A percentile compares a stretch with the other conserved stretches of the same genome.
phyloP scores from a whole-genome alignment of 2,329 filamentous ascomycete species.

The Colletotrichum neosansevieriae region DNA sequence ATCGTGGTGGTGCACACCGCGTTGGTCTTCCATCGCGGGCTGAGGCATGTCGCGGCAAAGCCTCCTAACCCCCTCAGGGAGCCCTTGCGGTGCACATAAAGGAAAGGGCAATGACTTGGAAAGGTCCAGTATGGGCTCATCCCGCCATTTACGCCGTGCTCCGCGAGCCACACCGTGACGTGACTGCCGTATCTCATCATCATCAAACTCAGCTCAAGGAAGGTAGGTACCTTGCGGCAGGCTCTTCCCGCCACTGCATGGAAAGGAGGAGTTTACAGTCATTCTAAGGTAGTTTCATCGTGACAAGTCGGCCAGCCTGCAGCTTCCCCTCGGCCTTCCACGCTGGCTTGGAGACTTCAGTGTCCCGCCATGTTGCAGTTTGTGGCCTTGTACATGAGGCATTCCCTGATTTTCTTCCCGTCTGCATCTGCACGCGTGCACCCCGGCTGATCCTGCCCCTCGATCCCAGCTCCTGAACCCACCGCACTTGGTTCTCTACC shows the following conservation, averaged over 20 bases:
- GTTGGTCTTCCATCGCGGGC: too few species aligned
- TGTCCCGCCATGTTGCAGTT: conserved; percentile 3
- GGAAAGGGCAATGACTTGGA: not conserved
- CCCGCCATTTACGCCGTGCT: not conserved
- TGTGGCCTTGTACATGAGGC: conserved; percentile 32
- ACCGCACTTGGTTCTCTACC: conserved; percentile 23
- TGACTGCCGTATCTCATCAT: not conserved
- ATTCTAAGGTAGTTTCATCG: conserved; percentile 15
- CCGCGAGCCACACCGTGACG: not conserved
- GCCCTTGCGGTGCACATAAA: too few species aligned
- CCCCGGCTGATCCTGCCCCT: conserved; percentile 25
- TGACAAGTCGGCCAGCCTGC: conserved; percentile 6
- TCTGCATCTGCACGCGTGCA: conserved; percentile 22
- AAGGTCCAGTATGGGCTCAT: not conserved
- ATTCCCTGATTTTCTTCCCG: conserved; percentile 27
- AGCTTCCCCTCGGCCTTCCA: not conserved
- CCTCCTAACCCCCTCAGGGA: too few species aligned
- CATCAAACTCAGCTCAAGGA: not conserved
- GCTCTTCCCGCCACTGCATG: not conserved
- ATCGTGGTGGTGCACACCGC: not conserved
- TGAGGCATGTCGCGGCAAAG: not conserved
- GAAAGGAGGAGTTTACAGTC: conserved; percentile 7
- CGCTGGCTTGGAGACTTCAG: conserved; percentile 7
- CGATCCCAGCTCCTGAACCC: not conserved
- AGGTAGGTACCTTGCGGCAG: not conserved